Evolutionary conservation across 768 basidiomycete species (phyloP), one percentile per base, ranked within the genome.

Genomic region (Phylloporus arenicola): DNA sequence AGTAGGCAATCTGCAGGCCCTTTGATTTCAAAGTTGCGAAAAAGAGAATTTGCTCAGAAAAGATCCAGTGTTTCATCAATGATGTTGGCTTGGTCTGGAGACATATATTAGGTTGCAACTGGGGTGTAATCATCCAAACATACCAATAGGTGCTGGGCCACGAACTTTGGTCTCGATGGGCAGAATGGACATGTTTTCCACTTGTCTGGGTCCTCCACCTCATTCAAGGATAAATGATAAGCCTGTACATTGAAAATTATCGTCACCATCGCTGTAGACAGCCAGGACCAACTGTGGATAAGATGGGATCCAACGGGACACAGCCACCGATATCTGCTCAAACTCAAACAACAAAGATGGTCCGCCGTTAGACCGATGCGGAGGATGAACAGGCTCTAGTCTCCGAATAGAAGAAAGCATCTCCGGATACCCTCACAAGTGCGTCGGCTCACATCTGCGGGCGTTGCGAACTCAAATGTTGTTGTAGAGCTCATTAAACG

Each of bases 11-110:
- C 94, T 45, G 93, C 92, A 48, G 92, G 90, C 16, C 93, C 94
- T 68, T 97, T 95, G 81, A 99, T 98, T 76, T 99, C 96, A 62
- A 98, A 99, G 74, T 98, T 98, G 64, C 96, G 87, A 74, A 99
- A 99, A 53, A 99, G 86, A 33, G 94, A 96, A 72, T 99, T 99
- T 63, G 95, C 94, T 48, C 96, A 88, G 74, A 99, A 99, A 53
- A 98, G 83, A 72, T 95, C 90, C 41, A 99, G 76, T 2, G 92
- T 86, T 71, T 99, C 96, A 70, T 97, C 94, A 57, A 98, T 80
- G 59, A 98, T 92, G 69, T 99, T 96, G 24, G 82, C 79, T 53
- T 83, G 73, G 9, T 81, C 78, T 2, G 82, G 25, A 50, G 48
- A 52, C 29, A 30, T 29, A 52, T 37, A 42, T 58, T 33, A 52